Evolutionary conservation across 1,139 yeast genomes (phyloP), one percentile per base, ranked within the genome.

Genomic region (Taphrina deformans): DNA sequence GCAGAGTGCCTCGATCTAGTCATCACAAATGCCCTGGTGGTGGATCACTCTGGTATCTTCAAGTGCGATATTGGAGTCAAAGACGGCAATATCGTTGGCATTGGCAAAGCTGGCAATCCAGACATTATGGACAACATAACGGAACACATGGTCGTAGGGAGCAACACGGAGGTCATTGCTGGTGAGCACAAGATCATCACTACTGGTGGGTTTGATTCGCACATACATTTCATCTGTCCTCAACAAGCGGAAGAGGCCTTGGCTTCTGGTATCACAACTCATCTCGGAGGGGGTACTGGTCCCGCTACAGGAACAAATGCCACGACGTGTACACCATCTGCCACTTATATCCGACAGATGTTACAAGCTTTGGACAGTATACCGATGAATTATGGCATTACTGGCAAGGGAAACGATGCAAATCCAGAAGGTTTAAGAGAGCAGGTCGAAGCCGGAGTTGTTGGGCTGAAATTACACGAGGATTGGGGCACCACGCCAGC

Each of bases 401-500:
- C 67, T 14, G 67, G 67, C 7, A 66, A 66, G 26, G 67, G 67
- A 14, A 66, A 66, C 21, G 67, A 66, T 31, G 45, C 65, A 7
- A 35, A 44, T 2, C 59, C 61, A 5, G 44, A 53, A 29, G 58
- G 59, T 21, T 48, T 66, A 6, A 53, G 65, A 3, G 66, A 63
- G 21, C 67, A 66, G 58, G 53, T 63, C 14, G 55, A 52, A 16
- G 67, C 67, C 14, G 67, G 67, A 14, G 59, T 58, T 26, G 55
- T 62, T 16, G 67, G 67, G 6, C 55, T 66, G 38, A 66, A 66
- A 29, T 53, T 66, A 6, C 67, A 66, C 29, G 67, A 66, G 33
- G 67, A 66, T 26, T 66, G 67, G 67, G 67, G 67, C 35, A 56
- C 66, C n/a, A 66, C 67, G 12, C 67, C 67, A 2, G 66, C 67